Evolutionary conservation across 1,284 basidiomycete genomes (phyloP), one percentile per base, ranked within the genome.

Genomic region (Ustilago crameri): DNA sequence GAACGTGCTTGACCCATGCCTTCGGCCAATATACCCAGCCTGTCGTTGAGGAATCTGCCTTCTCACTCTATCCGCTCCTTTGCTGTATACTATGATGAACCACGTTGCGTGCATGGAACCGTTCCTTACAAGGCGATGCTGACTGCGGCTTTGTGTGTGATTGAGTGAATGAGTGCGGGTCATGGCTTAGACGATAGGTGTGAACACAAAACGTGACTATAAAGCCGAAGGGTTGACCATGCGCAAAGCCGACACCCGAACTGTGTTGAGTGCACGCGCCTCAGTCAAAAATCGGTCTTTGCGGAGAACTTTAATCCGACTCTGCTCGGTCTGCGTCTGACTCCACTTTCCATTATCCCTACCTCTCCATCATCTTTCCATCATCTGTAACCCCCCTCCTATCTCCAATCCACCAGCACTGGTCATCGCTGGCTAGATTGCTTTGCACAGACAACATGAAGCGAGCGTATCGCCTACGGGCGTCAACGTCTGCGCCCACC

Each of bases 1-100:
- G 22, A 12, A 18, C 9, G 14, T 32, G 17, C 3, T 20, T 9
- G 9, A 14, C 14, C 24, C 24, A 9, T 48, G 10, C 35, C 5
- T n/a, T 44, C 20, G 15, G n/a, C 18, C 18, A 26, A 50, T 60
- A 66, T 59, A 66, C 63, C 57, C 52, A 34, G 50, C 43, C 23
- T 40, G 15, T 4, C n/a, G 12, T 8, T 10, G 24, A 23, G 3
- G 42, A 43, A 43, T 42, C 27, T 40, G 9, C 18, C 12, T 1
- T 26, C 23, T 18, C 9, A 42, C 22, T 38, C 51, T 20, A 10
- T 44, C 34, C 43, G 35, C 47, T 54, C 46, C 15, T 26, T 23
- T 51, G 53, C 53, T 61, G 52, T 61, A 56, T 61, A 52, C 24
- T 61, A 60, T 41, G 34, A 20, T n/a, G 18, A 8, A 24, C 34